Percentiles rank a stretch among this genome's conserved stretches.
These are phyloP conservation scores for Ogataea parapolymorpha DNA, from an alignment of 805 yeast species.

Conservation along the genomic window DNA sequence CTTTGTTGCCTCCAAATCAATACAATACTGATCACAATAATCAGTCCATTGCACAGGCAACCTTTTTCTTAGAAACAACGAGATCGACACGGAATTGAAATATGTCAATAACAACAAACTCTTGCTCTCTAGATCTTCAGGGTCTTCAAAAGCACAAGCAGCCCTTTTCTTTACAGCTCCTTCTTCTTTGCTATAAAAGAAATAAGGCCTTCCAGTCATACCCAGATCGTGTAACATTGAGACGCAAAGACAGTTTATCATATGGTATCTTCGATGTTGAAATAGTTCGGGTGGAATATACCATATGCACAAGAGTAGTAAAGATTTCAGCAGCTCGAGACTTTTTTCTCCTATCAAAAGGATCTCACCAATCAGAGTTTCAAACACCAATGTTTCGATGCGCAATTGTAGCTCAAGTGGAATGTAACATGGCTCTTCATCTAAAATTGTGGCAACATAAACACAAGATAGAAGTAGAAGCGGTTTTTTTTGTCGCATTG, in stretches of 20 bases:
- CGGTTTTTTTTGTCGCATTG: conserved; percentile 52
- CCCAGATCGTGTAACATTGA: conserved; percentile 76
- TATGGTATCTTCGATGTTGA: conserved; percentile 72
- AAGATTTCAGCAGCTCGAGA: conserved; percentile 60
- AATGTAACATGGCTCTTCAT: conserved; percentile 24
- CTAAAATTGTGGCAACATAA: conserved; percentile 52
- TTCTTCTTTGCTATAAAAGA: conserved; percentile 39
- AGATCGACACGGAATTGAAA: conserved; percentile 57
- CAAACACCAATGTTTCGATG: conserved; percentile 52
- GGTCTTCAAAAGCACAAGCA: conserved; percentile 34
- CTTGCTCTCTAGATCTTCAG: conserved; percentile 44
- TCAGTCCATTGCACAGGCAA: conserved; percentile 62
- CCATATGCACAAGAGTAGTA: conserved; percentile 68
- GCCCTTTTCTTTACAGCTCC: conserved; percentile 39
- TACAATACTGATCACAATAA: conserved; percentile 60
- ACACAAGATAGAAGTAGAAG: conserved; percentile 61
- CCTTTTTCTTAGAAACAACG: conserved; percentile 63
- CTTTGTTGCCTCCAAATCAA: conserved; percentile 39
- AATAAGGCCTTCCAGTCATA: conserved; percentile 51
- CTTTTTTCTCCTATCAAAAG: conserved; percentile 69
- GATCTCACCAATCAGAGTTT: conserved; percentile 53
- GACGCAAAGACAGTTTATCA: conserved; percentile 61
- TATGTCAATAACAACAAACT: conserved; percentile 57
- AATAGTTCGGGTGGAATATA: conserved; percentile 81
- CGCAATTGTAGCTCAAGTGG: conserved; percentile 42